Evolutionary conservation across 306 rosid genomes (phyloP), one percentile per base, ranked within the genome.

Genomic region (Medicago arabica): DNA sequence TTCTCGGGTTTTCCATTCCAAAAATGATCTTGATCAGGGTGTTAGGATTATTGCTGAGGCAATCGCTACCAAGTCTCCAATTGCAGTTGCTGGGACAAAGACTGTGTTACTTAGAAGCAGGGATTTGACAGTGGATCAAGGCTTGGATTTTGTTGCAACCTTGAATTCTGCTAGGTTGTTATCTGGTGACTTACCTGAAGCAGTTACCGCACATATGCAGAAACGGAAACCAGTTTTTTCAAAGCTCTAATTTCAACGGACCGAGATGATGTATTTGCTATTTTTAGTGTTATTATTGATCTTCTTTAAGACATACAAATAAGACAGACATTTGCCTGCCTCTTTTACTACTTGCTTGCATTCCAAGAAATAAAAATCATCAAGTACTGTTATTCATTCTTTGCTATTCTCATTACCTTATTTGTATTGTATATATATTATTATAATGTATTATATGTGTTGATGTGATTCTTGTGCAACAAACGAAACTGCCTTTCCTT

Each of bases 111-210:
- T 90, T 13, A 85, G 72, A 82, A 90, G 93, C 25, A 88, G 95
- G 80, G 97, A 94, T 74, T 63, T 94, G 71, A 87, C 64, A 13
- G 58, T 88, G 68, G 98, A 87, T 16, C 96, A 90, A 69, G 97
- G 96, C 1, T 78, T 94, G 88, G 97, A 94, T 66, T 92, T 87
- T 71, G 96, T 89, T 21, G 97, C 97, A 6, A 90, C 96, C 21
- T 76, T 92, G 89, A 94, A 94, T 81, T 83, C 98, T 4, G 88
- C 88, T 1, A 86, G 87, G 77, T 75, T 94, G 72, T 23, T 86
- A 4, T 94, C 98, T 1, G 34, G 39, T 60, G 96, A 94, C 76
- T 80, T 94, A 54, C 43, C 65, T 7, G 95, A 94, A 82, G 95
- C 97, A 1, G 62, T 92, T 8, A 43, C 57, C 0, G 96, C 97